Evolutionary conservation across 306 rosid species (phyloP), one percentile per base, ranked within the genome.

Genomic region (Vicia faba): DNA sequence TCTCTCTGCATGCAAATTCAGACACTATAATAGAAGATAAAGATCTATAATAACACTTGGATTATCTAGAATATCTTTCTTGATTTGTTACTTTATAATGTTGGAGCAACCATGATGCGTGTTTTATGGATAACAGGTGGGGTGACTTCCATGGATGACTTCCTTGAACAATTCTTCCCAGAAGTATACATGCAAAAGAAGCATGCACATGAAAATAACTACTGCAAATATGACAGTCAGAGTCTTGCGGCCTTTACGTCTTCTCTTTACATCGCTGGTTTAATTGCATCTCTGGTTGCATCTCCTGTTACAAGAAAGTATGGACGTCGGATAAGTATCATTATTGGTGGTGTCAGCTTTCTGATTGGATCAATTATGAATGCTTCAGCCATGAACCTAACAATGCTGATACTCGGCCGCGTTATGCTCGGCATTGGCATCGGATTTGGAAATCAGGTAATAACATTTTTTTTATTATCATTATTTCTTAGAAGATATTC

Each of bases 361-460:
- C 82, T 92, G 7, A 39, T 80, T 10, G 98, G 98, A 65, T 83
- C 96, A 46, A 61, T 71, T 57, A 76, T 92, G 10, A 89, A 89
- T 70, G 96, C 96, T 11, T 44, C 83, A 4, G 91, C 98, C 31
- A 75, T 50, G 26, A 87, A 87, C 60, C 61, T 92, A 26, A 68
- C 35, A 62, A 92, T 92, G 96, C 89, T 92, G 53, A 75, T 92
- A 53, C 9, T 87, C 20, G 96, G 98, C 11, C 79, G 96, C 55
- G 86, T 92, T 73, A 80, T 92, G 98, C 96, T 92, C 41, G 98
- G 98, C 26, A 71, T 92, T 46, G 98, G 98, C 57, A 92, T 92
- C 38, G 98, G 98, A 44, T 92, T 92, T 67, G 98, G 96, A 49
- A 88, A 92, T 74, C 98, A 92, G 96, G 96, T 92, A 71, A 38